Evolutionary conservation across 768 basidiomycete genomes (phyloP).

Genomic region (Russula sp.): DNA sequence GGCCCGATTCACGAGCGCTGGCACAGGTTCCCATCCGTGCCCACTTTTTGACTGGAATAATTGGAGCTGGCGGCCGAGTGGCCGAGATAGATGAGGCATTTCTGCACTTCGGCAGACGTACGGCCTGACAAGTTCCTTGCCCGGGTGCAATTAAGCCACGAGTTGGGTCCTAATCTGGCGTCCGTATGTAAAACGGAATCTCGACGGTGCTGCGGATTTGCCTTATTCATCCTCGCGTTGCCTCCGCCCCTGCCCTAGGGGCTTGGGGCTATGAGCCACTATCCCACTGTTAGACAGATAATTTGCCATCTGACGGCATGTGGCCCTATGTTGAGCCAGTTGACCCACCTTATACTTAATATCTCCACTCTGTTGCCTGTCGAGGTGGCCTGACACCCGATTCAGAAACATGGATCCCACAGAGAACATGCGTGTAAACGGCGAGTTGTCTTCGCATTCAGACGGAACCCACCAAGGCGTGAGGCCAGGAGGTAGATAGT

Average conservation of each 20-base stretch:
- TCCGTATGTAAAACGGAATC: background rate
- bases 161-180: background rate
- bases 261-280: background rate
- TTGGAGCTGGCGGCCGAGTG: background rate
- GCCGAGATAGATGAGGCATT: too few relatives aligned
- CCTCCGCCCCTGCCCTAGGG: background rate
- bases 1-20: background rate
- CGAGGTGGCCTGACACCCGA: too few relatives aligned
- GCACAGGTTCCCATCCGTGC: too few relatives aligned
- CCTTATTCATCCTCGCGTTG: background rate
- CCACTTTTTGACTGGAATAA: too few relatives aligned
- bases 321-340: too few relatives aligned
- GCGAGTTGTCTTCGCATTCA: background rate
- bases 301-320: background rate
- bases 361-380: too few relatives aligned
- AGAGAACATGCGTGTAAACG: too few relatives aligned
- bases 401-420: background rate
- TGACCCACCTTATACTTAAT: background rate
- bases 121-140: background rate
- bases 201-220: constrained; percentile 1
- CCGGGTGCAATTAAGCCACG: constrained; percentile 3
- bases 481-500: background rate
- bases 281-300: background rate
- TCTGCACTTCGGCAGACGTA: too few relatives aligned
- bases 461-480: background rate